Percentiles rank a stretch among this genome's conserved stretches.
phyloP scores from a whole-genome alignment of 2,329 filamentous ascomycete genomes.

The Bretziella fagacearum region DNA sequence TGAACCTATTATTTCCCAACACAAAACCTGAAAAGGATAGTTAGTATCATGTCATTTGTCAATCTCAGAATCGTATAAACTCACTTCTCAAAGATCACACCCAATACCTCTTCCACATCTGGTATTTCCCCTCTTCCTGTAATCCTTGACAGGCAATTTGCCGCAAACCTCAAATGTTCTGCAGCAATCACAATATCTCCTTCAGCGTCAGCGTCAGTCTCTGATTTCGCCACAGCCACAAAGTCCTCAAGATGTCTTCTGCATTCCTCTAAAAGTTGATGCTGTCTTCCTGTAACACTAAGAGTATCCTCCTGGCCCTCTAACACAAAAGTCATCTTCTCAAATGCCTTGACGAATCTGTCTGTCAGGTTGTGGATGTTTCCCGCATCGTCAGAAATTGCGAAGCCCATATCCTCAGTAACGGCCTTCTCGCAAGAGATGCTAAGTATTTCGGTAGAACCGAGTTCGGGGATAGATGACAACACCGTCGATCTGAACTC shows the following conservation, averaged over 20 bases:
- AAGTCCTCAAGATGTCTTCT: conserved; percentile 57
- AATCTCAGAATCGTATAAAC: conserved; percentile 21
- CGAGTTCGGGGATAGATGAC: conserved; percentile 21
- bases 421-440: conserved; percentile 28
- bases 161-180: conserved; percentile 70
- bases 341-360: conserved; percentile 51
- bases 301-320: conserved; percentile 32
- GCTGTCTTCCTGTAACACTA: conserved; percentile 80
- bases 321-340: conserved; percentile 38
- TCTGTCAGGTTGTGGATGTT: conserved; percentile 52
- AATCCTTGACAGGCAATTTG: conserved; percentile 64
- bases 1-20: conserved; percentile 24
- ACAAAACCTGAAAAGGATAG: conserved; percentile 30
- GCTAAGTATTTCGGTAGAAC: conserved; percentile 29
- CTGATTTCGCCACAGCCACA: conserved; percentile 35
- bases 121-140: conserved; percentile 72
- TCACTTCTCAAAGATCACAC: conserved; percentile 95
- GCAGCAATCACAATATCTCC: conserved; percentile 80
- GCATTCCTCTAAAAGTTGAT: conserved; percentile 61
- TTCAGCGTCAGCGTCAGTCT: conserved; percentile 27
- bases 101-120: conserved; percentile 88
- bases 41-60: neutral
- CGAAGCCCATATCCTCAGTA: conserved; percentile 50
- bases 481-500: neutral
- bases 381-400: conserved; percentile 33